Percentiles rank a stretch among this genome's conserved stretches.
These are phyloP conservation scores for Cercospora sp. DNA, from an alignment of 2,329 filamentous ascomycete species.

Conservation along the genomic window DNA sequence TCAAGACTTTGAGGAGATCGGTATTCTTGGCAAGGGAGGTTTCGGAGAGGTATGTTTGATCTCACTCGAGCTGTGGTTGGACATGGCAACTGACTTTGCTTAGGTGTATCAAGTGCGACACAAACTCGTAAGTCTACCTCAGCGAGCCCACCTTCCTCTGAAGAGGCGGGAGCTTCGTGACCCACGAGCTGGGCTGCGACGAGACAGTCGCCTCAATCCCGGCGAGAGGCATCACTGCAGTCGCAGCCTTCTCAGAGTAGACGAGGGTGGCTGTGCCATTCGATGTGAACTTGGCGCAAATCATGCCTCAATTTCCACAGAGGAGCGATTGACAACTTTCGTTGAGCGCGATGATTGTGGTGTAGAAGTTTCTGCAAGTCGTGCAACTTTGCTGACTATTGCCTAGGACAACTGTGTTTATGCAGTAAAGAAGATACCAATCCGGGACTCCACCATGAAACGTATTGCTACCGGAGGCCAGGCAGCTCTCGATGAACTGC, in stretches of 20 bases:
- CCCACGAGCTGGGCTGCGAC: not conserved
- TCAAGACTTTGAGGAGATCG: constrained; percentile 55
- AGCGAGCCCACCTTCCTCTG: not conserved
- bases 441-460: constrained; percentile 48
- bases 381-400: not conserved
- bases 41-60: constrained; percentile 61
- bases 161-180: not conserved
- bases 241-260: too few relatives aligned
- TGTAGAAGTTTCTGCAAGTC: not conserved
- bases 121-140: constrained; percentile 44
- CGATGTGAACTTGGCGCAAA: not conserved
- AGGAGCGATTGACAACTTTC: not conserved
- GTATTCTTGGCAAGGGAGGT: constrained; percentile 62
- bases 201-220: too few relatives aligned
- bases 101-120: constrained; percentile 61
- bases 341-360: not conserved
- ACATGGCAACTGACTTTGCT: constrained; percentile 57
- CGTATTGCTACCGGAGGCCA: constrained; percentile 55
- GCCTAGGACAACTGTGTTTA: constrained; percentile 58
- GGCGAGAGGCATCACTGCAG: too few relatives aligned
- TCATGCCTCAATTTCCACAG: not conserved
- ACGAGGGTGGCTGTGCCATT: too few relatives aligned
- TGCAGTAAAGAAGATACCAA: constrained; percentile 65
- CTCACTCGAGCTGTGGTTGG: constrained; percentile 60
- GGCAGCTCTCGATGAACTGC: constrained; percentile 56